A percentile compares a stretch with the other conserved stretches of the same genome.
These are phyloP conservation scores for Coemansia sp. DNA, from an alignment of 192 early-diverging fungal genomes.

Conservation along the genomic window DNA sequence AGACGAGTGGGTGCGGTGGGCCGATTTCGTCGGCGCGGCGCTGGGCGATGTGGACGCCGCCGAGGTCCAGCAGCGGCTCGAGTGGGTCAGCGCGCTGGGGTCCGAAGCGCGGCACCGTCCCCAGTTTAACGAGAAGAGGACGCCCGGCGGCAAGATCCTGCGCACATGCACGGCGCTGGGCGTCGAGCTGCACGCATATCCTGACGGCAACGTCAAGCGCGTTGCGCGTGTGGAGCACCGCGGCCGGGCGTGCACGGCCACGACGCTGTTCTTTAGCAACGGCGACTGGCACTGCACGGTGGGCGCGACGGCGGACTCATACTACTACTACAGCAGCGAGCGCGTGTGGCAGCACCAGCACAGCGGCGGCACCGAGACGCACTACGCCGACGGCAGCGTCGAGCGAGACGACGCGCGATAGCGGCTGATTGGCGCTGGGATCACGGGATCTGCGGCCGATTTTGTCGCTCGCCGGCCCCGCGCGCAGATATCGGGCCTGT, in stretches of 20 bases:
- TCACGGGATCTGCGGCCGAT: too few relatives aligned
- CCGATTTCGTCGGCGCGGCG: background rate
- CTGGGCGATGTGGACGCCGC: background rate
- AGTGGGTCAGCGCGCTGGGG: constrained; percentile 29
- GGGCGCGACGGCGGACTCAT: constrained; percentile 1
- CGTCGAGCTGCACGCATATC: constrained; percentile 30
- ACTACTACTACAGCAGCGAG: constrained; percentile 36
- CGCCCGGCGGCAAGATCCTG: constrained; percentile 35
- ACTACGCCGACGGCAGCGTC: constrained; percentile 27
- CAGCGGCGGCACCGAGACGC: background rate
- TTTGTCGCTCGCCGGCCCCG: too few relatives aligned
- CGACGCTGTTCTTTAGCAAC: constrained; percentile 39
- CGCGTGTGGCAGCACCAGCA: constrained; percentile 42
- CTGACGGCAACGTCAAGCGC: constrained; percentile 45
- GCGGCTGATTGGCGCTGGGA: background rate
- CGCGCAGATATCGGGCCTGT: too few relatives aligned
- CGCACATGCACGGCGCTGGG: constrained; percentile 21
- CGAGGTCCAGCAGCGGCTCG: constrained; percentile 20
- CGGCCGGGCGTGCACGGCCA: background rate
- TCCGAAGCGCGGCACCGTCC: constrained; percentile 25
- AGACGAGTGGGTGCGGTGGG: constrained; percentile 39
- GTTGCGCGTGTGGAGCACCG: background rate
- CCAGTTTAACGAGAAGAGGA: background rate
- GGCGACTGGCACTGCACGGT: constrained; percentile 43
- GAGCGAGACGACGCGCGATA: constrained; percentile 2